Percentiles rank a stretch among this genome's conserved stretches.
phyloP scores from a whole-genome alignment of 225 moss, liverwort and hornwort genomes.

The Pleurozium schreberi region DNA sequence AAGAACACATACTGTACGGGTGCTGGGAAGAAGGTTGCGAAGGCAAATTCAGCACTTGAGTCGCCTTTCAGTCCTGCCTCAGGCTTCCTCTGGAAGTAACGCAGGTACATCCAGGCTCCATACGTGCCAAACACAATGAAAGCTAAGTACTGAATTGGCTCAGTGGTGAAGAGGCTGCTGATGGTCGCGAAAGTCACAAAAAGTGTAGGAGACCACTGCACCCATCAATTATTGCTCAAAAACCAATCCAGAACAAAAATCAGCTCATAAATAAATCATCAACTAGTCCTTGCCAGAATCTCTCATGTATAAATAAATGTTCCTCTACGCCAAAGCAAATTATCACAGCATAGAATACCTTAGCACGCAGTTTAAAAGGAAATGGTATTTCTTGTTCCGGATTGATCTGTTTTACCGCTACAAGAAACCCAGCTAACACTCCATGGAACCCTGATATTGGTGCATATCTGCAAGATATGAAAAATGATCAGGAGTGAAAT shows the following conservation, averaged over 20 bases:
- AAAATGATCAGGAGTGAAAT: neutral
- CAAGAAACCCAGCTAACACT: constrained; percentile 75
- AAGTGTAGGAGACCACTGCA: constrained; percentile 70
- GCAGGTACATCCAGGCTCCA: constrained; percentile 84
- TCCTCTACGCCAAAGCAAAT: neutral
- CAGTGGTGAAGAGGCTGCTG: constrained; percentile 30
- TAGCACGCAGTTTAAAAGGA: constrained; percentile 58
- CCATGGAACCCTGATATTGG: constrained; percentile 86
- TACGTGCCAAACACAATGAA: constrained; percentile 78
- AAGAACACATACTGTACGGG: constrained; percentile 34
- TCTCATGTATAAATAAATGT: neutral
- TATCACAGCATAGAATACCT: constrained; percentile 19
- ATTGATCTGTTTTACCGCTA: constrained; percentile 77
- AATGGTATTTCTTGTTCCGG: constrained; percentile 71
- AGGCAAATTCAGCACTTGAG: constrained; percentile 80
- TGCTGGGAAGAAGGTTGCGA: constrained; percentile 72
- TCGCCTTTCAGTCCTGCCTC: constrained; percentile 81
- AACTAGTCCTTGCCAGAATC: neutral
- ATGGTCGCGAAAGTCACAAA: constrained; percentile 28
- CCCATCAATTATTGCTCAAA: constrained; percentile 6
- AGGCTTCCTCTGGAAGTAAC: constrained; percentile 77
- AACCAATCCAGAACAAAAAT: neutral
- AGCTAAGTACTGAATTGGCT: constrained; percentile 59
- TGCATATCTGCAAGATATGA: constrained; percentile 34
- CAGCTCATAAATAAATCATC: neutral